Evolutionary conservation across 306 rosid genomes (phyloP), one percentile per base, ranked within the genome.

Genomic region (Sechiopsis laciniata): DNA sequence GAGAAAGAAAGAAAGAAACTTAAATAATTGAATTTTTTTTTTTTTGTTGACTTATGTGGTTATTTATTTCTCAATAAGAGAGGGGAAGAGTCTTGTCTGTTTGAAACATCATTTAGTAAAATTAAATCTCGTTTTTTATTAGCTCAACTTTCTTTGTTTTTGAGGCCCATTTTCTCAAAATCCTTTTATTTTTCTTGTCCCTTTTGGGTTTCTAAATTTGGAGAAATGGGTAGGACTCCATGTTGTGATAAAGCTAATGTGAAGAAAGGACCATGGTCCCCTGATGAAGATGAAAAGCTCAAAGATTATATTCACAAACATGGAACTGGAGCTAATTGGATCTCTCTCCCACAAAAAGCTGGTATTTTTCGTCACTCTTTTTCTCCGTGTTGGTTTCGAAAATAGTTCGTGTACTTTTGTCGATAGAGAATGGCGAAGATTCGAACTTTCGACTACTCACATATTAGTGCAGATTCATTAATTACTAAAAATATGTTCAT

Each of bases 251-350:
- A 93, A 84, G 87, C 88, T 32, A 88, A 85, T 79, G 98, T 93
- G 56, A 93, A 93, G 90, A 93, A 72, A 78, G 98, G 98, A 6
- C 98, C 98, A 74, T 93, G 98, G 98, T 88, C 98, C 37, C 97
- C 94, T 12, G 96, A 93, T 80, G 98, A 93, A 87, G 98, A 93
- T 83, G 83, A 85, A 22, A 89, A 81, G 84, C 89, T 93, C 0
- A 90, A 81, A 61, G 86, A 90, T 11, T 90, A 80, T 53, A 88
- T 93, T 73, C 82, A 93, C 0, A 78, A 83, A 68, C 57, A 82
- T 82, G 98, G 98, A 68, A 93, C 97, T 42, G 98, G 97, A 6
- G 96, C 94, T 22, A 93, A 93, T 51, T 93, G 98, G 98, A 90
- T 93, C 80, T 82, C 96, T 57, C 90, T 93, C 10, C 98, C 98